Evolutionary conservation across 108 stramenopile genomes (phyloP).

Genomic region (Conticribra guillardii): DNA sequence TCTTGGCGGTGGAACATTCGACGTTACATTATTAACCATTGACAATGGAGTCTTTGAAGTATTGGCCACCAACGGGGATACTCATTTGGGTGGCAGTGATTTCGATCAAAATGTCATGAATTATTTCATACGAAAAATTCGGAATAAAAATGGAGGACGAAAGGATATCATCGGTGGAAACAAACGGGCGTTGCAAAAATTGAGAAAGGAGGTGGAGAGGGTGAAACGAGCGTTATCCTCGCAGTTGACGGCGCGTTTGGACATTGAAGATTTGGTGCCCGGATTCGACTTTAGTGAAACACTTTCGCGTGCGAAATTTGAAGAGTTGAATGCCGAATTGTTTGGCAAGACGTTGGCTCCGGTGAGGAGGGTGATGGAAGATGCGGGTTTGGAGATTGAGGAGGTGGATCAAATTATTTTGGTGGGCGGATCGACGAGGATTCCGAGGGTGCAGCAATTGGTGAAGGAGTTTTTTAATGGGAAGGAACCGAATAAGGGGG

Average conservation of each 20-base stretch:
- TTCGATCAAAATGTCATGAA: constrained; percentile 93
- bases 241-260: constrained; percentile 79
- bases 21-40: constrained; percentile 96
- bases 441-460: constrained; percentile 93
- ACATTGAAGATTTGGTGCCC: constrained; percentile 85
- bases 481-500: constrained; percentile 90
- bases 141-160: constrained; percentile 50
- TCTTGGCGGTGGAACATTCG: constrained; percentile 98
- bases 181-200: constrained; percentile 81
- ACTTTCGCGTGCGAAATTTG: constrained; percentile 96
- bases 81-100: constrained; percentile 92
- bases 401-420: constrained; percentile 97
- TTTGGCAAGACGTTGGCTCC: constrained; percentile 97
- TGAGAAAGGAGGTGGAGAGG: constrained; percentile 89
- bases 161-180: constrained; percentile 69
- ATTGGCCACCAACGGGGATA: constrained; percentile 87
- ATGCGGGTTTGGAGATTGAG: constrained; percentile 84
- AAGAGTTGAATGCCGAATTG: constrained; percentile 95
- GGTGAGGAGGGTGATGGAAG: constrained; percentile 91
- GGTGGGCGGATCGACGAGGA: constrained; percentile 98
- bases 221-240: constrained; percentile 90
- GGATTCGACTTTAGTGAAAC: constrained; percentile 89
- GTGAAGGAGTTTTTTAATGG: constrained; percentile 95
- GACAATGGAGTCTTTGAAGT: constrained; percentile 95
- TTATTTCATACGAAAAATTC: constrained; percentile 75